These are phyloP conservation scores for Chondrus crispus DNA, from an alignment of 23 red algal species.

Conservation along the genomic window DNA sequence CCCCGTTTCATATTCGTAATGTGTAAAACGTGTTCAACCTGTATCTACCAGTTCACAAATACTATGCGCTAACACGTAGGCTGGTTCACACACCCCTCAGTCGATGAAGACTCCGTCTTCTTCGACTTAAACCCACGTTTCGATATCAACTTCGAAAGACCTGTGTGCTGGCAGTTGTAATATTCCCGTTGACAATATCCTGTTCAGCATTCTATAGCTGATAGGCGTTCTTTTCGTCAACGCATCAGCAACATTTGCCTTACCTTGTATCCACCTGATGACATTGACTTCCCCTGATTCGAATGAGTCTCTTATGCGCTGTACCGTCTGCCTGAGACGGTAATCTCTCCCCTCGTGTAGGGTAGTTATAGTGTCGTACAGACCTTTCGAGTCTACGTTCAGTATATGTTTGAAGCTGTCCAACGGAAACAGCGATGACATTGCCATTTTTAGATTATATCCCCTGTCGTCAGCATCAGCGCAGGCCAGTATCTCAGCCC, in stretches of 20 bases:
- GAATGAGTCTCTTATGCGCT: slow-evolving; percentile 14
- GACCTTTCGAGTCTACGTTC: slow-evolving; percentile 24
- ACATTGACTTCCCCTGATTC: not conserved
- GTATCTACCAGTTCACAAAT: too few relatives aligned
- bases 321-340: slow-evolving; percentile 5
- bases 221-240: not conserved
- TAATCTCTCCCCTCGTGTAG: slow-evolving; percentile 21
- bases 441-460: not conserved
- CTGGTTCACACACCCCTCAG: not conserved
- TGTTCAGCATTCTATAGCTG: not conserved
- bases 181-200: not conserved
- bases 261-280: not conserved
- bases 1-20: too few relatives aligned
- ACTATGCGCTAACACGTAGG: too few relatives aligned
- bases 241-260: not conserved
- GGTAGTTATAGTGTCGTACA: slow-evolving; percentile 10
- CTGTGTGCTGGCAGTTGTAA: not conserved
- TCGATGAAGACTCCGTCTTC: not conserved
- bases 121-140: not conserved
- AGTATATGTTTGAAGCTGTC: not conserved
- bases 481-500: slow-evolving; percentile 25
- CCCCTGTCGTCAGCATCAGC: slow-evolving; percentile 5
- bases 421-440: not conserved
- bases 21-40: too few relatives aligned
- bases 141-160: not conserved